These are phyloP conservation scores for Brassica nigra DNA, from an alignment of 345 rosid species.

Conservation along the genomic window DNA sequence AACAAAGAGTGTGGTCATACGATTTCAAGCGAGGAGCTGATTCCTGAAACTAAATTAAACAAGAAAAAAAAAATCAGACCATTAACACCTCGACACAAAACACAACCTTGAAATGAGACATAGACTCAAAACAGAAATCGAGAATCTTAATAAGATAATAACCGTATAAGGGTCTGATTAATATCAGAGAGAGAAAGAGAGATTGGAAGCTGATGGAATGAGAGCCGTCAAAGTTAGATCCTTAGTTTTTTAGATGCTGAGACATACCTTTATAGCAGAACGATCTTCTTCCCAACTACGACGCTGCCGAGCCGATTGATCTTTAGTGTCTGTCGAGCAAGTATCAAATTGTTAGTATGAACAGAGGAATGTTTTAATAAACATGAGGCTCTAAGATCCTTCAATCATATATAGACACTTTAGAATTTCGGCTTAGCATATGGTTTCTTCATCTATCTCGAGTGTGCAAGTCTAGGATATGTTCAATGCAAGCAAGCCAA, in stretches of 20 bases:
- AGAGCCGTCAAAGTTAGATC: slow-evolving; percentile 33
- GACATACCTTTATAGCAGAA: slow-evolving; percentile 75
- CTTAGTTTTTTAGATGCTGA: slow-evolving; percentile 22
- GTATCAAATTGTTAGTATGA: background rate
- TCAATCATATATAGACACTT: background rate
- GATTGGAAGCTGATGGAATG: slow-evolving; percentile 53
- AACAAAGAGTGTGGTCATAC: background rate
- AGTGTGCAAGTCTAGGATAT: slow-evolving; percentile 93
- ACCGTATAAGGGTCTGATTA: slow-evolving; percentile 10
- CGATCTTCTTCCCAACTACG: slow-evolving; percentile 46
- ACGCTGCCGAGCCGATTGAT: no score
- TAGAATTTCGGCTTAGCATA: slow-evolving; percentile 54
- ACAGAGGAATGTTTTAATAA: slow-evolving; percentile 3
- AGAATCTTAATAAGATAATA: slow-evolving; percentile 16
- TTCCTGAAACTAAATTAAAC: background rate
- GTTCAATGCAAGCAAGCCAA: slow-evolving; percentile 86
- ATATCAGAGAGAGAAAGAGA: slow-evolving; percentile 5
- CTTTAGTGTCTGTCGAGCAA: slow-evolving; percentile 13
- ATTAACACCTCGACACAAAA: background rate
- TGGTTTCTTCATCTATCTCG: slow-evolving; percentile 64
- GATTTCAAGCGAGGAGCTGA: slow-evolving; percentile 15
- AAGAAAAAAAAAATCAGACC: background rate
- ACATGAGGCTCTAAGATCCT: background rate
- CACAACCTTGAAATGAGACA: no score
- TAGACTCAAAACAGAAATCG: background rate